Base-by-base conservation (phyloP, 129 eudicot species). In the Arctium lappa region DNA sequence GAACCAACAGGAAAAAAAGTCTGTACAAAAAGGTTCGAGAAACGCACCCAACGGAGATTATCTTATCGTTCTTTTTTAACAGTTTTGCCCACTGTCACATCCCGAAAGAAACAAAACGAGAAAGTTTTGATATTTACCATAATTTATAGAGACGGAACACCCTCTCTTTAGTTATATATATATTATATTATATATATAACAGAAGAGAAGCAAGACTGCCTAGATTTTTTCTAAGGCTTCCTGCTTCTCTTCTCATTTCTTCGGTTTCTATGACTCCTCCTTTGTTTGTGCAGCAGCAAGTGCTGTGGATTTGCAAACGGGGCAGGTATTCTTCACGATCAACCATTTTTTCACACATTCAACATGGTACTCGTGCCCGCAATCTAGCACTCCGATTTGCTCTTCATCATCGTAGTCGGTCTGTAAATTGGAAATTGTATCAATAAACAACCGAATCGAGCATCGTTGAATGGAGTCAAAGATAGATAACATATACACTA, bases 261-360 rank as follows among this genome's bases (percentile, higher is more conserved):
- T 72, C 53, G 18, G 48, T 42, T 79, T 78, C 68, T 56, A 84
- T 6, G 77, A 79, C 76, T 34, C 76, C 37, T 46, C 80, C 37
- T 79, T 84, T 38, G 84, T 12, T 79, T 79, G 79, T 36, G 88
- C 71, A 29, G 79, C 71, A 46, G 12, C 56, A 89, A 95, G 88
- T 38, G 92, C 99, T 29, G 90, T 81, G 10, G 97, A 87, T 88
- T 93, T 95, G 94, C 99, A 95, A 8, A 95, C 76, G 16, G 99
- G 98, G 80, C 98, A 95, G 44, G 89, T 88, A 84, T 95, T 95
- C 90, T 93, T 95, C 82, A 91, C 81, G 15, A 86, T 79, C 85
- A 95, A 88, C 99, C 99, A 95, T 73, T 89, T 89, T 69, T 93
- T 93, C 50, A 93, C 81, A 85, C 99, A 95, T 6, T 89, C 99